Base-by-base conservation (phyloP, 495 filamentous ascomycete genomes). In the Niebla homalea region DNA sequence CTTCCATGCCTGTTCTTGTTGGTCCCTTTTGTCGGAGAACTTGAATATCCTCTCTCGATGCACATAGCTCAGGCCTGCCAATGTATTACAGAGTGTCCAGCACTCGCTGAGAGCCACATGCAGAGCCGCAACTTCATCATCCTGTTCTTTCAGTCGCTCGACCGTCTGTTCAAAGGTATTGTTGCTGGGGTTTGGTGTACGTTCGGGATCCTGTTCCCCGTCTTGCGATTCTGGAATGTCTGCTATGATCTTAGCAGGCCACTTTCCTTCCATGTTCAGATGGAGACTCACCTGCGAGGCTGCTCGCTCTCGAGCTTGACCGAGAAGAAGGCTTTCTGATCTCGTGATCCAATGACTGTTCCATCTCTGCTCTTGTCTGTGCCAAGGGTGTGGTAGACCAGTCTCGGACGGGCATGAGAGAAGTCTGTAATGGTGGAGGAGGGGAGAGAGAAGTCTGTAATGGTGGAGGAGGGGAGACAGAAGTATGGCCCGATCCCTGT, bases 1-100 rank as follows among this genome's bases (percentile, higher is more conserved):
- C 61, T 84, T 84, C 89, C 89, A 95, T 0, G 89, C 87, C 54
- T 79, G 76, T 58, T 93, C 85, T 61, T 92, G 83, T 35, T 79
- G 74, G 45, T 85, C 82, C 21, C 80, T 80, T 19, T 80, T 82
- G 23, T 77, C 77, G 4, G 78, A 76, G 19, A 58, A 66, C 58
- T 76, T 82, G 60, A 87, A 86, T 10, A 89, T 81, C 20, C 83
- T 72, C 58, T 86, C 77, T 18, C 87, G 83, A 58, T 95, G 87
- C 51, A 84, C 84, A 18, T 83, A 87, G 66, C 88, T 93, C 22
- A 95, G 71, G 46, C 74, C 83, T 20, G 89, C 87, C 37, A 95
- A 68, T 0, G 89, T 93, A 63, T 94, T 95, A 66, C 89, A 95
- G 35, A 95, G 66, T 1, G 86, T 93, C 89, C 89, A 95, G 64